phyloP scores from a whole-genome alignment of 2,329 filamentous ascomycete genomes.

The Cucurbitaria berberidis region DNA sequence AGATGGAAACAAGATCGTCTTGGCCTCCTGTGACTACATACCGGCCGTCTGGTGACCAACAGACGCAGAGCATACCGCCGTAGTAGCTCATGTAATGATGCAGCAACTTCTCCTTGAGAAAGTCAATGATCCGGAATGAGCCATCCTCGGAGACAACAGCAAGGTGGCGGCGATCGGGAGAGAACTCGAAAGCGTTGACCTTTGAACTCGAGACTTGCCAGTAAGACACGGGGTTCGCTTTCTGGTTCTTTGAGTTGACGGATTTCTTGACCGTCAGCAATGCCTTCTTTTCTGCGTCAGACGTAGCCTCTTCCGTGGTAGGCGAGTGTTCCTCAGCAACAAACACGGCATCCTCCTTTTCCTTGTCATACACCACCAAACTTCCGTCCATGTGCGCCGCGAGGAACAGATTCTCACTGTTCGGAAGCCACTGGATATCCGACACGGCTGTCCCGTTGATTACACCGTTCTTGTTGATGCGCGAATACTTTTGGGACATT shows the following conservation, averaged over 20 bases:
- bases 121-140: constrained; percentile 87
- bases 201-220: constrained; percentile 93
- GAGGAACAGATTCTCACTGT: constrained; percentile 90
- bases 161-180: constrained; percentile 83
- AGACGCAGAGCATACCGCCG: constrained; percentile 88
- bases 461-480: constrained; percentile 94
- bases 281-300: constrained; percentile 43
- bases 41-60: constrained; percentile 96
- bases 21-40: constrained; percentile 95
- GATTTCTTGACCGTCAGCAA: constrained; percentile 82
- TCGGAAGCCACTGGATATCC: constrained; percentile 90
- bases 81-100: constrained; percentile 92
- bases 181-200: constrained; percentile 91
- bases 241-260: constrained; percentile 91
- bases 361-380: constrained; percentile 94
- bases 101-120: constrained; percentile 87
- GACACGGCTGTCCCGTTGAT: constrained; percentile 87
- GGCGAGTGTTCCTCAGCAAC: constrained; percentile 65
- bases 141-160: constrained; percentile 93
- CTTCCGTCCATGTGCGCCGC: constrained; percentile 91
- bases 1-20: constrained; percentile 95
- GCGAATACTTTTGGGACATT: constrained; percentile 91
- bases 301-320: constrained; percentile 31
- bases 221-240: constrained; percentile 85
- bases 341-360: constrained; percentile 87